phyloP scores from a whole-genome alignment of 1,284 basidiomycete genomes.

The Vanrija pseudolonga region DNA sequence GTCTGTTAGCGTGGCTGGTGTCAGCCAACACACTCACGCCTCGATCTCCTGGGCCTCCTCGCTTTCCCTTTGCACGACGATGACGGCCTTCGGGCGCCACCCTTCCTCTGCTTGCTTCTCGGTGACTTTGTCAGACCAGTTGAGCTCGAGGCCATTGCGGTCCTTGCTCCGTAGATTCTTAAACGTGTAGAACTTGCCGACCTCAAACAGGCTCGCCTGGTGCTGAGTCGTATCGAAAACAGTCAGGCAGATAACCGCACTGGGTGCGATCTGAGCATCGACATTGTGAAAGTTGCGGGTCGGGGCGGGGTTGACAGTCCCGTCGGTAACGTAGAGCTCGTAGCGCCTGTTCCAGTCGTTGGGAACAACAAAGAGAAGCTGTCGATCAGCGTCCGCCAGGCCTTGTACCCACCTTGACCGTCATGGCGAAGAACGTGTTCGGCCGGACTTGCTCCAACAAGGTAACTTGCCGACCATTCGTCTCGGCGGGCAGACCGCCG shows the following conservation, averaged over 20 bases:
- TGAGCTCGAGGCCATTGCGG: constrained; percentile 25
- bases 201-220: neutral
- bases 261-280: neutral
- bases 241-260: constrained; percentile 1
- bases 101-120: constrained; percentile 18
- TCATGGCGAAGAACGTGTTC: constrained; percentile 2
- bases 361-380: constrained; percentile 21
- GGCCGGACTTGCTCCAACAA: neutral
- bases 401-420: constrained; percentile 24
- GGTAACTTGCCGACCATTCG: neutral
- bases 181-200: constrained; percentile 25
- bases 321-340: constrained; percentile 40
- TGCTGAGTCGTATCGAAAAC: neutral
- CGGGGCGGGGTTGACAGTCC: constrained; percentile 17
- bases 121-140: constrained; percentile 31
- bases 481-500: neutral
- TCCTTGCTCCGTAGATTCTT: constrained; percentile 26
- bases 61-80: constrained; percentile 11
- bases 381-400: neutral
- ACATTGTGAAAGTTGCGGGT: constrained; percentile 30
- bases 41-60: constrained; percentile 24
- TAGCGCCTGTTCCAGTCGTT: neutral
- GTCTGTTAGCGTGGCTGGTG: constrained; percentile 1
- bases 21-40: constrained; percentile 16
- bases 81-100: constrained; percentile 16